Evolutionary conservation across 495 filamentous ascomycete genomes (phyloP).

Genomic region (Penicillium ucsense): DNA sequence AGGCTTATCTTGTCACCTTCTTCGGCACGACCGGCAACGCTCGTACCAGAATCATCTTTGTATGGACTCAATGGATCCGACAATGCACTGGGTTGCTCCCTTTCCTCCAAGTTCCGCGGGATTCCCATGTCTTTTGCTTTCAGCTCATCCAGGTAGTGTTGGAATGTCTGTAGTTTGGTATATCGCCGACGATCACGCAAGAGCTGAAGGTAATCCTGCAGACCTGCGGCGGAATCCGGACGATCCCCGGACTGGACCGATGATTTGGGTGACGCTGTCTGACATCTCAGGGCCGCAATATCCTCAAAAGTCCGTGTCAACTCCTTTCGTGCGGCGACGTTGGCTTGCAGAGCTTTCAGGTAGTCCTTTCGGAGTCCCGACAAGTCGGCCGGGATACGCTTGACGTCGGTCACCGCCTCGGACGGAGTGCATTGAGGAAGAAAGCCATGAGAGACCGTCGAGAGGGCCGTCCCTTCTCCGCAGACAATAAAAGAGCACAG

Average conservation of each 20-base stretch:
- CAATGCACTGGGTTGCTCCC: slow-evolving; percentile 32
- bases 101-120: slow-evolving; percentile 36
- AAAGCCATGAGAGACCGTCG: slow-evolving; percentile 20
- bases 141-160: slow-evolving; percentile 33
- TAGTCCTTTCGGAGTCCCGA: slow-evolving; percentile 41
- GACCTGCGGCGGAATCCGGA: slow-evolving; percentile 22
- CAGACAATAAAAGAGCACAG: slow-evolving; percentile 33
- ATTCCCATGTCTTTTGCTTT: slow-evolving; percentile 31
- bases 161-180: slow-evolving; percentile 45
- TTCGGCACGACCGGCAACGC: too few species aligned
- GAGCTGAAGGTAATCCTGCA: slow-evolving; percentile 44
- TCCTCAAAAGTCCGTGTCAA: slow-evolving; percentile 27
- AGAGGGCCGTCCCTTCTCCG: slow-evolving; percentile 15
- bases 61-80: slow-evolving; percentile 22
- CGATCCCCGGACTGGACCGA: slow-evolving; percentile 14
- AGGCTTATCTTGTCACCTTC: slow-evolving; percentile 16
- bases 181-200: slow-evolving; percentile 46
- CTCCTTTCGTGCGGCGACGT: slow-evolving; percentile 43
- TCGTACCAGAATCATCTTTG: too few species aligned
- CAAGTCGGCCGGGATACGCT: slow-evolving; percentile 28
- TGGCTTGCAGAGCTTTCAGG: slow-evolving; percentile 47
- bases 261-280: slow-evolving; percentile 4
- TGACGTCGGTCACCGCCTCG: slow-evolving; percentile 26
- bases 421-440: slow-evolving; percentile 28
- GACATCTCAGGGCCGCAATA: slow-evolving; percentile 12